Evolutionary conservation across 192 early-diverging fungal genomes (phyloP), one percentile per base, ranked within the genome.

Genomic region (Phycomyces blakesleeanus): DNA sequence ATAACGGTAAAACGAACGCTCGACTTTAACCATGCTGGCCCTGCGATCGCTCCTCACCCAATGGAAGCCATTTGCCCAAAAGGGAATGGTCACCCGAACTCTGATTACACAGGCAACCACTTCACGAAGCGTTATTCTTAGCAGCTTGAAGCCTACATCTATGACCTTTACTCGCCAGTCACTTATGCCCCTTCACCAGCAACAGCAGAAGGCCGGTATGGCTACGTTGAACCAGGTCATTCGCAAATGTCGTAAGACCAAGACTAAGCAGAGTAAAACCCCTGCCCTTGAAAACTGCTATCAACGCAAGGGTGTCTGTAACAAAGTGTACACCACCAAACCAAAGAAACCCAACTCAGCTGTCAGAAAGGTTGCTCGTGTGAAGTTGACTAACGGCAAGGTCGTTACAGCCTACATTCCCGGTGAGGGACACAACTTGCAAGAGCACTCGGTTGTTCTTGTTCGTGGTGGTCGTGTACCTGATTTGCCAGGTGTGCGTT

Each of bases 301-400:
- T 41, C 94, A 96, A 76, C 87, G 89, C 64, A 91, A 93, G 60
- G 96, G 95, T 41, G 93, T 98, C 11, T 97, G 95, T 68, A 78
- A 93, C 67, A 97, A 97, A 71, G 91, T 98, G 5, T 97, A 93
- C 68, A 93, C 88, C 2, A 90, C 91, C 52, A 97, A 95, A 75
- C 96, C 96, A 60, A 95, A 95, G 79, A 98, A 98, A 75, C 96
- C 96, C 70, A 98, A 98, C 78, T 98, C 96, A 38, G 96, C 96
- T 34, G 89, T 89, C 73, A 89, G 96, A 65, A 94, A 95, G 72
- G 93, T 96, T 41, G 89, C 88, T 21, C 83, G 92, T 65, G 95
- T 98, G 44, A 88, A 92, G 51, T 77, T 98, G 54, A 91, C 93
- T n/a, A 95, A 91, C 54, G 93, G 92, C 29, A 93, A 94, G 73